Evolutionary conservation across 176 grass and related monocot species (phyloP).

Genomic region (Zoysia japonica): DNA sequence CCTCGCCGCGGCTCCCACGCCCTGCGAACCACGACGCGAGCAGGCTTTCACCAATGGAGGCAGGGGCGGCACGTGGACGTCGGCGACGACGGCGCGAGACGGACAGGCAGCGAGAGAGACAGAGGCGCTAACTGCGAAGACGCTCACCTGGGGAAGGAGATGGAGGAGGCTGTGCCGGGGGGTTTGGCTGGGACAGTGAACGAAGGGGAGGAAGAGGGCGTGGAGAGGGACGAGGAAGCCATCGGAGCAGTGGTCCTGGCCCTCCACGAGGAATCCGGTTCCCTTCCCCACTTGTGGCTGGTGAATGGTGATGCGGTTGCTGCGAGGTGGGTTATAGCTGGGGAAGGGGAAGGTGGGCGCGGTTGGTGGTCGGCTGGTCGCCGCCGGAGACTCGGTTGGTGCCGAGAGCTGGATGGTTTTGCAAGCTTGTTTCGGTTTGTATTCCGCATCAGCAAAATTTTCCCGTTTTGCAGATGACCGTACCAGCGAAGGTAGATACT

Average conservation of each 20-base stretch:
- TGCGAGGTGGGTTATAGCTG: conserved; percentile 30
- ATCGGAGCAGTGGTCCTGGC: conserved; percentile 19
- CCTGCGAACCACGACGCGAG: conserved; percentile 37
- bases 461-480: no score
- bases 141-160: conserved; percentile 64
- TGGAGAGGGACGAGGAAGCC: conserved; percentile 22
- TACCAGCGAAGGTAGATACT: no score
- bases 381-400: conserved; percentile 32
- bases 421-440: background rate
- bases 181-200: conserved; percentile 28
- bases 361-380: conserved; percentile 33
- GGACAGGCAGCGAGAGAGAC: no score
- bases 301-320: background rate
- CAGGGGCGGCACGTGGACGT: background rate
- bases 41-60: background rate
- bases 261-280: background rate
- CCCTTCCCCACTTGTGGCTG: background rate
- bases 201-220: conserved; percentile 11
- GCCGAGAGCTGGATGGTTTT: background rate
- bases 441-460: background rate
- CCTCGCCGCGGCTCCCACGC: conserved; percentile 32
- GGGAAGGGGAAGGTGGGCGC: conserved; percentile 1
- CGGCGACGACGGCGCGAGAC: background rate
- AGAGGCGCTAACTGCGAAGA: background rate
- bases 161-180: conserved; percentile 9